A percentile compares a stretch with the other conserved stretches of the same genome.
These are phyloP conservation scores for Globisporangium rhizosaccharum DNA, from an alignment of 352 stramenopile genomes.

Conservation along the genomic window DNA sequence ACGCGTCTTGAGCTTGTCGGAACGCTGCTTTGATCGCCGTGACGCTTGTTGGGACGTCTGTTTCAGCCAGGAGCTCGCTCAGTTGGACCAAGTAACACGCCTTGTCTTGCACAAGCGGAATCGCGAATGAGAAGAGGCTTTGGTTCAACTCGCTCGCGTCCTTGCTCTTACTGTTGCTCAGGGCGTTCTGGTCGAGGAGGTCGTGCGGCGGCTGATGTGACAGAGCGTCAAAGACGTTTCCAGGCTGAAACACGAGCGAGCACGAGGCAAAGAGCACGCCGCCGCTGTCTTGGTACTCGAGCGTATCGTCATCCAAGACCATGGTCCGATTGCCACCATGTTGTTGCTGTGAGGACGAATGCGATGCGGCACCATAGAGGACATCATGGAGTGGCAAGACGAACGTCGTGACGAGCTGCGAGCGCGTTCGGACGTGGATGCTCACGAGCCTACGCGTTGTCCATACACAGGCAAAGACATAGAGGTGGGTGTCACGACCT, in stretches of 20 bases:
- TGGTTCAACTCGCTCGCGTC: no score
- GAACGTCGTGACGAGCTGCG: constrained; percentile 24
- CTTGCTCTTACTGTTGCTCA: background rate
- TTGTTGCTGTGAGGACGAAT: background rate
- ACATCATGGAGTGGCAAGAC: constrained; percentile 29
- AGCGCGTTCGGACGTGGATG: constrained; percentile 26
- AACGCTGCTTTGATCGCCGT: constrained; percentile 30
- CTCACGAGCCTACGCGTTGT: constrained; percentile 21
- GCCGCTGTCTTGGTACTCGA: constrained; percentile 19
- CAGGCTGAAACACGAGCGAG: constrained; percentile 35
- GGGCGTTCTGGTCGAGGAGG: background rate
- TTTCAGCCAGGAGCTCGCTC: constrained; percentile 23
- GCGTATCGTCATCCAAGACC: constrained; percentile 23
- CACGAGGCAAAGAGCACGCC: constrained; percentile 27
- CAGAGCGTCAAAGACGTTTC: background rate
- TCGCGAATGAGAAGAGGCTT: constrained; percentile 22
- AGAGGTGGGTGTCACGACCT: background rate
- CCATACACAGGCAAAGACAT: background rate
- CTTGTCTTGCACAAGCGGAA: constrained; percentile 28
- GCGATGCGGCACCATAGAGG: background rate
- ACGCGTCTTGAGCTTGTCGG: constrained; percentile 28
- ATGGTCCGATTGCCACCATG: constrained; percentile 19
- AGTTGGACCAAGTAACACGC: constrained; percentile 31
- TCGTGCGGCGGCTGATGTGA: background rate
- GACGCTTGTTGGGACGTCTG: constrained; percentile 25